phyloP scores from a whole-genome alignment of 306 rosid genomes.

The Casuarina glauca region DNA sequence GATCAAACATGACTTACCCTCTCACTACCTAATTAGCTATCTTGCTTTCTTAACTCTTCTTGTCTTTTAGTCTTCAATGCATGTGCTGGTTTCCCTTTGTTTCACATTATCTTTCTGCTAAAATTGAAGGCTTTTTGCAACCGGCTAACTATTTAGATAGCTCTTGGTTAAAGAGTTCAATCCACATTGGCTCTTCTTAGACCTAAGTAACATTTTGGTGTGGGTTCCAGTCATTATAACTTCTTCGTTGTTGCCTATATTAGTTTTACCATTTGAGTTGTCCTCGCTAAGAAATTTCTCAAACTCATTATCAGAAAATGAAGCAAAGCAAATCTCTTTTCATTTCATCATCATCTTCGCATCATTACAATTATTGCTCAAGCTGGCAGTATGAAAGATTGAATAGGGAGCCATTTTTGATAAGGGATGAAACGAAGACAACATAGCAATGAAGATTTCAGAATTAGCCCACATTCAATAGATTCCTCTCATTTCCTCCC shows the following conservation, averaged over 20 bases:
- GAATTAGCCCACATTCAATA: slow-evolving; percentile 2
- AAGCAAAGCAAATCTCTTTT: background rate
- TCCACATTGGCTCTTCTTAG: too few relatives aligned
- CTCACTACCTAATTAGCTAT: too few relatives aligned
- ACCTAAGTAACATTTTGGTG: slow-evolving; percentile 30
- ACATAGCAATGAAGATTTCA: background rate
- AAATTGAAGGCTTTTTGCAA: too few relatives aligned
- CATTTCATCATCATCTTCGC: background rate
- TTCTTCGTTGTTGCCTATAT: background rate
- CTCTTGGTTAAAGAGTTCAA: too few relatives aligned
- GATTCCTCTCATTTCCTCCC: background rate
- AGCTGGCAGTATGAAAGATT: background rate
- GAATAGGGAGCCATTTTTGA: background rate
- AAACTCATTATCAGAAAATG: background rate
- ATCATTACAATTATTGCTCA: background rate
- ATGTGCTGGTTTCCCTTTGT: too few relatives aligned
- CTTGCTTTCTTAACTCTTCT: too few relatives aligned
- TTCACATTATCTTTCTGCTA: too few relatives aligned
- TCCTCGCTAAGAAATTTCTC: background rate
- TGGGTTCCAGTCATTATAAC: slow-evolving; percentile 69
- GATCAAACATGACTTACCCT: too few relatives aligned
- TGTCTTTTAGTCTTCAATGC: too few relatives aligned
- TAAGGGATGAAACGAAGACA: background rate
- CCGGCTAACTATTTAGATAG: too few relatives aligned
- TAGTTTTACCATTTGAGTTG: background rate